These are phyloP conservation scores for Brassica rapa DNA, from an alignment of 345 rosid species.

Conservation along the genomic window DNA sequence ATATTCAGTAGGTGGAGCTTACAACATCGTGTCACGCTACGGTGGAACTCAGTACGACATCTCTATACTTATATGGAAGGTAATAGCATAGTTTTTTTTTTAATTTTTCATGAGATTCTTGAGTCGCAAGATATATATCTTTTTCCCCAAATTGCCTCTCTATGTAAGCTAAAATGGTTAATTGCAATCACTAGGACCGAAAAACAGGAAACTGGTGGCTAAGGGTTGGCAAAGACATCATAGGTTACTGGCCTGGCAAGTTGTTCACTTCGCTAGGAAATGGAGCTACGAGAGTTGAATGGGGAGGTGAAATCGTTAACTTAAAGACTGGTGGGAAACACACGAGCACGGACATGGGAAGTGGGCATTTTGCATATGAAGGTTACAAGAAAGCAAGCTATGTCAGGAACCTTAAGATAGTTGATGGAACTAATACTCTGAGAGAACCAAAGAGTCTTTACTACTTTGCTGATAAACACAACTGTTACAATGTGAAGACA, in stretches of 20 bases:
- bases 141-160: constrained; percentile 8
- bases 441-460: constrained; percentile 1
- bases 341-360: neutral
- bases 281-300: neutral
- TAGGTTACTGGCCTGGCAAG: neutral
- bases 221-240: neutral
- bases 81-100: constrained; percentile 22
- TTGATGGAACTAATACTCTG: neutral
- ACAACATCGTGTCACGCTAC: constrained; percentile 49
- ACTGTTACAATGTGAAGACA: neutral
- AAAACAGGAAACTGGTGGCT: constrained; percentile 38
- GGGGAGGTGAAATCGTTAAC: constrained; percentile 3
- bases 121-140: neutral
- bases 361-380: neutral
- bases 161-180: neutral
- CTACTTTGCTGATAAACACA: constrained; percentile 43
- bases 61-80: constrained; percentile 62
- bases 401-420: neutral
- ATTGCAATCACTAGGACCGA: constrained; percentile 47
- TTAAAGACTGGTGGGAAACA: neutral
- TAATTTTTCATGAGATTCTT: neutral
- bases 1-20: constrained; percentile 62
- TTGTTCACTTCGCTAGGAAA: neutral
- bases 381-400: neutral
- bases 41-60: constrained; percentile 56